Evolutionary conservation across 148 eudicot genomes (phyloP), one percentile per base, ranked within the genome.

Genomic region (Gaultheria prostrata): DNA sequence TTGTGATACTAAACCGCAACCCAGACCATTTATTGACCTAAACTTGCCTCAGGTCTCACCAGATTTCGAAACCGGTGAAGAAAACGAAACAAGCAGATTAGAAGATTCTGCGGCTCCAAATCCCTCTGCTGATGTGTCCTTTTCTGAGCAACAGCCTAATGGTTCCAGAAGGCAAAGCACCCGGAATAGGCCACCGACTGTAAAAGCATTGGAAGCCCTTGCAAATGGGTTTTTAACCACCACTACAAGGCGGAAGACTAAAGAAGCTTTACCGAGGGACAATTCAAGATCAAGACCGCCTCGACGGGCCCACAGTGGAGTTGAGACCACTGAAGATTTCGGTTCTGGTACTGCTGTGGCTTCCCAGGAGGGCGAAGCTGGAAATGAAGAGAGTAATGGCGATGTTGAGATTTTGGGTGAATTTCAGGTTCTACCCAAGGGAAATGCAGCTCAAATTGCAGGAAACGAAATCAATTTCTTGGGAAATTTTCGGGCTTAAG

Each of bases 141-240:
- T 17, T 77, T 53, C 80, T 0, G 82, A 85, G 81, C 82, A 85
- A 51, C 83, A 85, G 57, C 63, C 80, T 46, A 59, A 63, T 45
- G 43, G 32, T 33, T 49, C 82, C 14, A 78, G 85, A 57, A 87
- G 92, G 85, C 92, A 86, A 21, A 83, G 92, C 83, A 89, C 87
- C 18, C 84, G 92, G 81, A 82, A 78, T 76, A 82, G 89, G 73
- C 89, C 87, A 8, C 91, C 84, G 45, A 89, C 92, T 0, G 49
- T 85, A 24, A 83, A 65, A 80, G 88, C 86, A 48, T 85, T 90
- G 46, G 91, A 90, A 81, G 90, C 91, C 81, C 54, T 90, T 14
- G 92, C 87, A 76, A 75, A 79, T 83, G 92, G 92, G 18, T 84
- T 70, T 67, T 51, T 88, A 39, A 85, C 87, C 4, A 79, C 71